Base-by-base conservation (phyloP, 495 filamentous ascomycete species). In the Aspergillus nanangensis region DNA sequence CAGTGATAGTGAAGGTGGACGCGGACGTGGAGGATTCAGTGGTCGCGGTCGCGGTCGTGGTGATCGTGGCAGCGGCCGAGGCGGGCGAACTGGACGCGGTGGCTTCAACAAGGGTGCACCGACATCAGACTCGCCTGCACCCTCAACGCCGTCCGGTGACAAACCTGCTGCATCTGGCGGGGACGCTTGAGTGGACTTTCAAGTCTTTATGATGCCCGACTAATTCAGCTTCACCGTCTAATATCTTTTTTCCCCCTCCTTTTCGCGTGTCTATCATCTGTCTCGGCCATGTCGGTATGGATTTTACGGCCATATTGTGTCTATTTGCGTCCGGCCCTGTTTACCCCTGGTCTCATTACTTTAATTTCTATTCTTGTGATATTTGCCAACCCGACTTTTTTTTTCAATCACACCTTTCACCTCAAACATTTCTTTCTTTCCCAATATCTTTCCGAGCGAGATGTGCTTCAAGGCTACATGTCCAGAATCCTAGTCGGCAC, bases 1-100 rank as follows among this genome's bases (percentile, higher is more conserved):
- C 47, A 95, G 89, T 59, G 93, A 95, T 59, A 91, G 88, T 43
- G 88, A 95, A 57, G 79, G 81, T 4, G 75, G 78, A 41, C 61
- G 72, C 33, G 67, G 71, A 31, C 69, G 66, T 52, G 61, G 71
- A 17, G 63, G 66, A 33, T 49, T 53, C 21, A 44, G 55, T 38
- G 57, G 57, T 9, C 46, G 47, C 40, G 43, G 52, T 24, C 78
- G 70, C 53, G 81, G 81, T 17, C 76, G 82, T 7, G 48, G 53
- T 17, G 74, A 77, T 36, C 44, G 55, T n/a, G 56, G n/a, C n/a
- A n/a, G 53, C 23, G 45, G 51, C 24, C 48, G 48, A 0, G 44
- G 50, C 14, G 50, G 50, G 32, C 48, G 56, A 39, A 50, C 51
- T 14, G 67, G 66, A 41, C 76, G 77, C 13, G 80, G 83, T 23